These are phyloP conservation scores for Leucaena leucocephala DNA, from an alignment of 306 rosid species.

Conservation along the genomic window DNA sequence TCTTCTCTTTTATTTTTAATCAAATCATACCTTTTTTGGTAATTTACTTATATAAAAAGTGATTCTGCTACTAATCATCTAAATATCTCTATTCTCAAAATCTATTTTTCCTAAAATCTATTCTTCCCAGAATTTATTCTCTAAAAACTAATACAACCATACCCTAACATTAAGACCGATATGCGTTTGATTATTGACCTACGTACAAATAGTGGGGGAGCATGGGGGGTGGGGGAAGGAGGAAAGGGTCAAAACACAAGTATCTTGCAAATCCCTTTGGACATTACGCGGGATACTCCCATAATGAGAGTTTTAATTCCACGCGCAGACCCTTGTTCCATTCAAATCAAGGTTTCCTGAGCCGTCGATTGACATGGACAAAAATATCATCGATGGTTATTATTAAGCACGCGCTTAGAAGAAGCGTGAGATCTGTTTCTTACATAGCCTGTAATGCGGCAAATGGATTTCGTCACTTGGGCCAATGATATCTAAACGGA, in stretches of 20 bases:
- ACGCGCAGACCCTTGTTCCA: neutral
- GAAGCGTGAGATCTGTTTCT: neutral
- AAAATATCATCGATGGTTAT: neutral
- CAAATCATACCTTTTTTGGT: too few relatives aligned
- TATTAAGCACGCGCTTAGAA: neutral
- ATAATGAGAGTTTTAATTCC: neutral
- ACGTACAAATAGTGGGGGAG: too few relatives aligned
- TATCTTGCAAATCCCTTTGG: neutral
- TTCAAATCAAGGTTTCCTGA: neutral
- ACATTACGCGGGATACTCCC: neutral
- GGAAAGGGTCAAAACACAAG: neutral
- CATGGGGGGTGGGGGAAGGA: too few relatives aligned
- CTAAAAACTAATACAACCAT: too few relatives aligned
- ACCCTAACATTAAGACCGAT: too few relatives aligned
- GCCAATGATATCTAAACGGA: constrained; percentile 2
- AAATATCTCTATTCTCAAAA: too few relatives aligned
- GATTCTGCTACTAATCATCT: too few relatives aligned
- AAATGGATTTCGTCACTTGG: constrained; percentile 21
- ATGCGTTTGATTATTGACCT: too few relatives aligned
- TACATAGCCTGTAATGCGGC: neutral
- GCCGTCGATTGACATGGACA: neutral
- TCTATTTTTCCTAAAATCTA: too few relatives aligned
- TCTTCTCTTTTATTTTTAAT: too few relatives aligned
- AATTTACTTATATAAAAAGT: too few relatives aligned
- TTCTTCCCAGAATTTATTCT: too few relatives aligned